phyloP scores from a whole-genome alignment of 805 yeast genomes.

The Yarrowia bubula region DNA sequence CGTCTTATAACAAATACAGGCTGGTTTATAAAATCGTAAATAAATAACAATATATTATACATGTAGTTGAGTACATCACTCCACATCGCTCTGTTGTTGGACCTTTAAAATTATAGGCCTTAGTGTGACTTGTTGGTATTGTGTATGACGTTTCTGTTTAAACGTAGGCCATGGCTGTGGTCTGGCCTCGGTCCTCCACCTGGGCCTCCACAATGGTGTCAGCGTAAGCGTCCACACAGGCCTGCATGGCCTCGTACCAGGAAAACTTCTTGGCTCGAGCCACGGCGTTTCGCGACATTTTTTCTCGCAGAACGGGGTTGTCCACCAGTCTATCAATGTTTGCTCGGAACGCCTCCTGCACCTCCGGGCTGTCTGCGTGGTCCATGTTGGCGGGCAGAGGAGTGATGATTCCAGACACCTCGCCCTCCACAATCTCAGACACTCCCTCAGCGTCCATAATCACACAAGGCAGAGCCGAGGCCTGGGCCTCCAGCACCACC shows the following conservation, averaged over 20 bases:
- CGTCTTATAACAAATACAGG: no score
- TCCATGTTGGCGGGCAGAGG: constrained; percentile 16
- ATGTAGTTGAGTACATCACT: constrained; percentile 8
- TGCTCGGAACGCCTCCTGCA: constrained; percentile 23
- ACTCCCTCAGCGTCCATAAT: constrained; percentile 30
- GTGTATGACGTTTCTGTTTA: no score
- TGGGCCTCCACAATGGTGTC: constrained; percentile 18
- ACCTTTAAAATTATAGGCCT: no score
- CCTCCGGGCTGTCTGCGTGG: constrained; percentile 11
- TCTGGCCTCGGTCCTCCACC: not conserved
- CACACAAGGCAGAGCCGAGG: constrained; percentile 31
- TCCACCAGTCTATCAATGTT: constrained; percentile 26
- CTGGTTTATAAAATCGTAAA: not conserved
- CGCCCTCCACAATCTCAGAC: constrained; percentile 29
- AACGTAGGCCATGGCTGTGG: no score
- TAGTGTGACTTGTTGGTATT: no score
- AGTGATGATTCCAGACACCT: constrained; percentile 27
- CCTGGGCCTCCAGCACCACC: constrained; percentile 31
- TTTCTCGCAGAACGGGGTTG: constrained; percentile 13
- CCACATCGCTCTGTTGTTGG: no score
- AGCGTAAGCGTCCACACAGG: constrained; percentile 26
- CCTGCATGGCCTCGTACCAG: constrained; percentile 28
- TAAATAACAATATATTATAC: constrained; percentile 21
- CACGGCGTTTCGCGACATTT: constrained; percentile 21
- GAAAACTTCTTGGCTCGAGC: constrained; percentile 23